Evolutionary conservation across 2,329 filamentous ascomycete genomes (phyloP).

Genomic region (Paramyrothecium sp.): DNA sequence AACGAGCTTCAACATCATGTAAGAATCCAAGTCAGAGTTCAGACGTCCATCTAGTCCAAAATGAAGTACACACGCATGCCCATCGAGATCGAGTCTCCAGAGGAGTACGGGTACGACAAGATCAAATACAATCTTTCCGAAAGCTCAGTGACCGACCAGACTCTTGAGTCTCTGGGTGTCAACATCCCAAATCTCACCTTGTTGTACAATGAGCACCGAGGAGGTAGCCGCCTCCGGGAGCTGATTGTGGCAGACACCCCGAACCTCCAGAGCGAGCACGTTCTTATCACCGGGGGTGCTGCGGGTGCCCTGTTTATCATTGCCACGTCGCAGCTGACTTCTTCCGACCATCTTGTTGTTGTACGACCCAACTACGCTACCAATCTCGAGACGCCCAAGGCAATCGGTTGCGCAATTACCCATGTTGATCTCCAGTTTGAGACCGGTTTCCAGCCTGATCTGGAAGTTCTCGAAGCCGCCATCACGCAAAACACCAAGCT

Average conservation of each 20-base stretch:
- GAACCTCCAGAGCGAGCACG: conserved; percentile 10
- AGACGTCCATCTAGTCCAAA: too few relatives aligned
- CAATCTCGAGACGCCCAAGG: conserved; percentile 17
- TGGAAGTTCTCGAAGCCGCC: conserved; percentile 8
- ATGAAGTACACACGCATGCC: conserved; percentile 22
- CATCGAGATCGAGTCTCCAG: conserved; percentile 20
- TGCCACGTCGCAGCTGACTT: conserved; percentile 11
- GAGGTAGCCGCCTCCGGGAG: conserved; percentile 11
- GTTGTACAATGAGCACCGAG: conserved; percentile 18
- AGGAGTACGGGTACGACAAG: conserved; percentile 15
- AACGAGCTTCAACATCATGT: too few relatives aligned
- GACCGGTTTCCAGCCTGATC: conserved; percentile 11
- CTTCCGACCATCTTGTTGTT: conserved; percentile 15
- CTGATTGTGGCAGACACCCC: conserved; percentile 9
- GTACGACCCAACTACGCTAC: conserved; percentile 21
- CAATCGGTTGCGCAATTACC: conserved; percentile 19
- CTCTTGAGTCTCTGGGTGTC: conserved; percentile 11
- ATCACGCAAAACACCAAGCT: conserved; percentile 15
- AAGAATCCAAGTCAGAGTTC: too few relatives aligned
- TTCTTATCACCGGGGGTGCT: conserved; percentile 19
- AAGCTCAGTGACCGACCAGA: conserved; percentile 19
- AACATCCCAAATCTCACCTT: conserved; percentile 13
- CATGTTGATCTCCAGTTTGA: conserved; percentile 17
- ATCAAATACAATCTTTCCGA: conserved; percentile 22
- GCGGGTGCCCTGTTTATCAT: conserved; percentile 18